Evolutionary conservation across 352 stramenopile species (phyloP).

Genomic region (Globisporangium ultimum): DNA sequence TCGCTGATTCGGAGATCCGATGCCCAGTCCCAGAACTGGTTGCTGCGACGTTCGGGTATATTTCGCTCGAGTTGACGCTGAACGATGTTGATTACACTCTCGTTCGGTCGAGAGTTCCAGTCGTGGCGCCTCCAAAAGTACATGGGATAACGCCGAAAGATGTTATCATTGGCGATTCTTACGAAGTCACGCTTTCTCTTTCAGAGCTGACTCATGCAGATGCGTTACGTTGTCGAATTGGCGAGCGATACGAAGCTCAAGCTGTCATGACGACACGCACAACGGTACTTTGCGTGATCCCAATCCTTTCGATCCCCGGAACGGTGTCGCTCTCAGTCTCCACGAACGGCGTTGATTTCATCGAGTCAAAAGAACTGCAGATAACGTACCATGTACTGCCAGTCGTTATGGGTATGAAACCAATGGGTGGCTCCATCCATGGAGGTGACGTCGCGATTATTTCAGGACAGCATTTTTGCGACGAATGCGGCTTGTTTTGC

Average conservation of each 20-base stretch:
- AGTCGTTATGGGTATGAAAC: conserved; percentile 4
- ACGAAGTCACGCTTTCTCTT: conserved; percentile 22
- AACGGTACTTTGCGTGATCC: conserved; percentile 28
- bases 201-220: conserved; percentile 18
- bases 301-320: conserved; percentile 9
- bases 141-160: conserved; percentile 25
- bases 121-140: conserved; percentile 24
- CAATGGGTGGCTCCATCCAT: conserved; percentile 23
- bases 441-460: conserved; percentile 25
- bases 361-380: conserved; percentile 12
- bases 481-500: conserved; percentile 19
- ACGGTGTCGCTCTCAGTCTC: conserved; percentile 24
- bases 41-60: conserved; percentile 12
- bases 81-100: conserved; percentile 34
- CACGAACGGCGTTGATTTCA: conserved; percentile 40
- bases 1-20: conserved; percentile 24
- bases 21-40: conserved; percentile 21
- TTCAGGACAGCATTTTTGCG: conserved; percentile 18
- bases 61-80: conserved; percentile 26
- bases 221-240: conserved; percentile 28
- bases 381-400: conserved; percentile 20
- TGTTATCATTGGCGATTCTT: conserved; percentile 18
- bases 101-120: conserved; percentile 19
- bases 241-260: conserved; percentile 15
- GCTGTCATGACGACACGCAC: conserved; percentile 23